Percentiles rank a stretch among this genome's conserved stretches.
Evolutionary conservation across 257 asterid genomes (phyloP).

Genomic region (Osmanthus fragrans): DNA sequence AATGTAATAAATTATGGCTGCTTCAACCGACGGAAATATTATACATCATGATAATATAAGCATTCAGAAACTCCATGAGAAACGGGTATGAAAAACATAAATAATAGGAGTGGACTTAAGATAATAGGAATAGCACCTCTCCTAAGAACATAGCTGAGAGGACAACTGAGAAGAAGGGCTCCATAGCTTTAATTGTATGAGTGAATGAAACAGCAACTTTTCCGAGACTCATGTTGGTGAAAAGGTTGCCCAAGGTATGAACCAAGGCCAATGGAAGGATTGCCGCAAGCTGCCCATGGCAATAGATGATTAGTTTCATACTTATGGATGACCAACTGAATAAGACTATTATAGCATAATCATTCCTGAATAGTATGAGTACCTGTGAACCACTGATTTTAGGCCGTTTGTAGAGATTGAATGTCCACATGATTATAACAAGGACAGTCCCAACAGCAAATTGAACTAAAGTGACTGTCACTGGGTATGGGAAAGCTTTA

Average conservation of each 20-base stretch:
- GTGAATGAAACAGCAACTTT: slow-evolving; percentile 61
- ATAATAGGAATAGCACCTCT: slow-evolving; percentile 32
- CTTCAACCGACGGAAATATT: neutral
- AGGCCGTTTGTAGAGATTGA: slow-evolving; percentile 74
- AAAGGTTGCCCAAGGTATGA: slow-evolving; percentile 56
- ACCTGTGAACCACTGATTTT: slow-evolving; percentile 86
- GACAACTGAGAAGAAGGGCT: slow-evolving; percentile 56
- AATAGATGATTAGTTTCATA: neutral
- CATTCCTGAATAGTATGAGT: slow-evolving; percentile 16
- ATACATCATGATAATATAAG: neutral
- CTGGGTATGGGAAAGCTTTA: slow-evolving; percentile 69
- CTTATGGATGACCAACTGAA: neutral
- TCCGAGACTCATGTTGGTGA: slow-evolving; percentile 62
- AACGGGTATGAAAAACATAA: neutral
- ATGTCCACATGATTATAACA: slow-evolving; percentile 68
- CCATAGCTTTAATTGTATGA: slow-evolving; percentile 59
- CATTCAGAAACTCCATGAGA: neutral
- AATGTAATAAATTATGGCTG: neutral
- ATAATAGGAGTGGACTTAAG: neutral
- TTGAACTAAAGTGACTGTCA: slow-evolving; percentile 67
- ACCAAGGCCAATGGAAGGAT: slow-evolving; percentile 53
- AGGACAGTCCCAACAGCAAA: slow-evolving; percentile 74
- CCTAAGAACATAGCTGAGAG: slow-evolving; percentile 63
- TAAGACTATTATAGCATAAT: neutral
- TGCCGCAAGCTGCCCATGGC: slow-evolving; percentile 44